Evolutionary conservation across 805 yeast genomes (phyloP), one percentile per base, ranked within the genome.

Genomic region (Saturnispora dispora): DNA sequence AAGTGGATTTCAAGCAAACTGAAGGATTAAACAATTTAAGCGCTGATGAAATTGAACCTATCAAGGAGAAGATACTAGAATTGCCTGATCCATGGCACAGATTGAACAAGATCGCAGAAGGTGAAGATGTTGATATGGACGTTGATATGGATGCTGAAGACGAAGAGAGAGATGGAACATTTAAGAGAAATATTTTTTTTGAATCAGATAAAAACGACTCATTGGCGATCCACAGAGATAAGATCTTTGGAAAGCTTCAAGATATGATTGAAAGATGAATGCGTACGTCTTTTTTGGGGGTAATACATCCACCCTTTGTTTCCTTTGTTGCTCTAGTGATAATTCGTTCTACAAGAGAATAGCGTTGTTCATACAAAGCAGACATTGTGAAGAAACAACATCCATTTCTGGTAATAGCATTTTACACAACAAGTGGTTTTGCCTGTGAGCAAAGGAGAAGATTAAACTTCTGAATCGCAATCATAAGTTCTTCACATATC

Each of bases 221-320:
- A 4, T 45, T 81, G 56, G 88, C 88, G 0, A 71, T 74, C 1
- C 83, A 83, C 58, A 65, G 89, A 50, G 88, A 83, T 58, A 69
- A 65, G 46, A 81, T 83, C 5, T 82, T 83, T 63, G 79, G 79
- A 1, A 71, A 69, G 51, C 63, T 83, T 27, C 78, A 83, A 56
- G 67, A 63, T 30, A 75, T 80, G 83, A 75, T 83, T 17, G 64
- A 77, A 35, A 73, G 75, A 52, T 52, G 23, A 37, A 18, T 25
- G 6, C 6, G 28, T 5, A 5, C 6, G n/a, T n/a, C 8, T 5
- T 7, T 25, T 25, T 1, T 7, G 9, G 28, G 6, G 20, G 3
- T n/a, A n/a, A 9, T 17, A 9, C 15, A n/a, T 8, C n/a, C 7
- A 3, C 17, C 8, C 20, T 11, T n/a, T 36, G 39, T n/a, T 20